These are phyloP conservation scores for Parathielavia appendiculata DNA, from an alignment of 495 filamentous ascomycete species.

Conservation along the genomic window DNA sequence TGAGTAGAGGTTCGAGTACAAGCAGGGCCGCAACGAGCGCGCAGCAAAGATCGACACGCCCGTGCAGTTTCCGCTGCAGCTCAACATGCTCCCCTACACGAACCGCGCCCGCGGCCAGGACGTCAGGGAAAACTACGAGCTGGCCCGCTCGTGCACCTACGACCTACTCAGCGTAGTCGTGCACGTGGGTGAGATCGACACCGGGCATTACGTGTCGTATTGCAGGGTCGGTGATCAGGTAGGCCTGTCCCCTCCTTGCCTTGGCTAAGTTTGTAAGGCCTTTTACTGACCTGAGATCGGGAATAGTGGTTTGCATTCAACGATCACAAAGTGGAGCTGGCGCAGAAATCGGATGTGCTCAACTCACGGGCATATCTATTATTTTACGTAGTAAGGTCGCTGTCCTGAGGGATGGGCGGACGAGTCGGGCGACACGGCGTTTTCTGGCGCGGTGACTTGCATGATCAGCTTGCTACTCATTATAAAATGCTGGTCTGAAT, in stretches of 20 bases:
- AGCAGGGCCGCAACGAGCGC: constrained; percentile 49
- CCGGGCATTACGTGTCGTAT: constrained; percentile 85
- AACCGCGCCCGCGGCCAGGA: constrained; percentile 48
- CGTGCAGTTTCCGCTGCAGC: constrained; percentile 75
- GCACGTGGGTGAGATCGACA: constrained; percentile 81
- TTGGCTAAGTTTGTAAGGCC: background rate
- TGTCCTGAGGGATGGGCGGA: constrained; percentile 35
- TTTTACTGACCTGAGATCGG: constrained; percentile 1
- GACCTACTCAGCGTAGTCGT: constrained; percentile 81
- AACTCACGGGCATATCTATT: constrained; percentile 77
- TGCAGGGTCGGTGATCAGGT: constrained; percentile 72
- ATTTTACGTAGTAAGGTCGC: constrained; percentile 71
- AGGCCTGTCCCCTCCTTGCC: constrained; percentile 21
- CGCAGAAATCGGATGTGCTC: constrained; percentile 72
- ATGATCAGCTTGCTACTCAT: background rate
- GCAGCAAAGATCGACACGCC: constrained; percentile 75
- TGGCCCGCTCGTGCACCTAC: constrained; percentile 59
- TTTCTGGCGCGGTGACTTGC: background rate
- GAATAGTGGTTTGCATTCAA: constrained; percentile 84
- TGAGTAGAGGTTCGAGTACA: constrained; percentile 71
- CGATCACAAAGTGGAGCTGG: constrained; percentile 80
- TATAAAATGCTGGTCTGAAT: background rate
- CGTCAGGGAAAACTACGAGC: constrained; percentile 41
- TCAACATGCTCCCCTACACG: constrained; percentile 86
- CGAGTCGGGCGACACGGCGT: background rate